A percentile compares a stretch with the other conserved stretches of the same genome.
Conservation (phyloP, 345 rosid species). For the Boechera stricta region DNA sequence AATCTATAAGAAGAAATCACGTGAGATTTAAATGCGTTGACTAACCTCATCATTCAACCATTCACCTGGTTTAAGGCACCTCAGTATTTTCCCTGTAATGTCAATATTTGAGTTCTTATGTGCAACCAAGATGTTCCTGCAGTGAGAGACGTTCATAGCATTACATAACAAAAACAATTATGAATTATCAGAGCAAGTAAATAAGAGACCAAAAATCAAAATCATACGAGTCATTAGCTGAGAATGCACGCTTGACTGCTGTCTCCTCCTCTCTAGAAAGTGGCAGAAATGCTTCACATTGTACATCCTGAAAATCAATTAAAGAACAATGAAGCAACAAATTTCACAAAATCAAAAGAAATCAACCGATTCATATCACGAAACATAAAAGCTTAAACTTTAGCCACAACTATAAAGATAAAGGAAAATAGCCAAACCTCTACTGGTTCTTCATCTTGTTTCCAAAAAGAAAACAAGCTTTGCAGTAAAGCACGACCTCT, state of each 20-base stretch:
- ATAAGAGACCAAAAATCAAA: constrained; percentile 16
- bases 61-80: constrained; percentile 71
- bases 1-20: neutral
- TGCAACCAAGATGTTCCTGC: constrained; percentile 60
- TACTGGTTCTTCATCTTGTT: constrained; percentile 49
- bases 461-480: constrained; percentile 49
- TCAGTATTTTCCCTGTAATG: constrained; percentile 68
- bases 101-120: constrained; percentile 74
- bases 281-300: constrained; percentile 26
- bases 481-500: constrained; percentile 48
- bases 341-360: constrained; percentile 13
- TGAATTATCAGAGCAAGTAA: constrained; percentile 7
- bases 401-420: constrained; percentile 13
- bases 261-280: constrained; percentile 34
- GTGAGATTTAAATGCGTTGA: neutral
- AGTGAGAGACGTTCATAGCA: constrained; percentile 29
- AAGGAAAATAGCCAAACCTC: constrained; percentile 40
- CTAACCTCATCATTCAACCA: constrained; percentile 99
- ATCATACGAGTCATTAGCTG: constrained; percentile 50
- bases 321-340: neutral
- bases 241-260: constrained; percentile 42
- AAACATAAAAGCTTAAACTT: constrained; percentile 21
- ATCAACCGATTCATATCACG: neutral
- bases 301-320: constrained; percentile 29
- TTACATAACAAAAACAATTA: constrained; percentile 23